Base-by-base conservation (phyloP, 1,139 yeast species). In the Scheffersomyces quercinus region DNA sequence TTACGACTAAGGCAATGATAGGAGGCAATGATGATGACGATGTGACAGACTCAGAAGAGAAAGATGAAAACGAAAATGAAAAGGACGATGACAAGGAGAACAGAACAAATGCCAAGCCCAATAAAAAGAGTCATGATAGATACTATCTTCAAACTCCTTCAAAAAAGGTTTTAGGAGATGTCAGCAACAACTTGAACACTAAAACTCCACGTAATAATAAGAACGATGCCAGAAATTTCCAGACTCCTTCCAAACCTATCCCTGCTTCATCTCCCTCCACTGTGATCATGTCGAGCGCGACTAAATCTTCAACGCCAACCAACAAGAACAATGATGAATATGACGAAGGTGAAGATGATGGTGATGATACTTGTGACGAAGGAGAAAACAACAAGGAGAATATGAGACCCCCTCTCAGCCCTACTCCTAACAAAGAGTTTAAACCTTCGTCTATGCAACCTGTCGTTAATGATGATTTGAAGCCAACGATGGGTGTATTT, bases 401-500 rank as follows among this genome's bases (percentile, higher is more conserved):
- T 13, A 42, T 39, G 33, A 46, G 42, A 38, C 49, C 50, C 5
- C 75, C 75, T 5, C 64, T 68, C 6, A 67, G 73, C 44, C 79
- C 79, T 5, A 73, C 79, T 3, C 79, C 79, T 1, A 59, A 59
- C 36, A 69, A 69, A 51, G 64, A 60, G 14, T 38, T 50, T 6
- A 49, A 47, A 28, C 29, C 35, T 14, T 8, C 16, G 7, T 28
- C 13, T 26, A 28, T 10, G 36, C 37, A 42, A 32, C 40, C 37
- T 10, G 37, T 46, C 8, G 50, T 50, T 11, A 42, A 38, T 29
- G 52, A 44, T n/a, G 55, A 55, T 31, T 49, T 56, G 5, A 62
- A 56, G 42, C 79, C 79, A 3, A 55, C 62, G 2, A 73, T 74
- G 79, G 79, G 79, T 1, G 65, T 72, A 1, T 74, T 74, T 46